These are phyloP conservation scores for Eimeria maxima DNA, from an alignment of 169 alveolate genomes.

Conservation along the genomic window DNA sequence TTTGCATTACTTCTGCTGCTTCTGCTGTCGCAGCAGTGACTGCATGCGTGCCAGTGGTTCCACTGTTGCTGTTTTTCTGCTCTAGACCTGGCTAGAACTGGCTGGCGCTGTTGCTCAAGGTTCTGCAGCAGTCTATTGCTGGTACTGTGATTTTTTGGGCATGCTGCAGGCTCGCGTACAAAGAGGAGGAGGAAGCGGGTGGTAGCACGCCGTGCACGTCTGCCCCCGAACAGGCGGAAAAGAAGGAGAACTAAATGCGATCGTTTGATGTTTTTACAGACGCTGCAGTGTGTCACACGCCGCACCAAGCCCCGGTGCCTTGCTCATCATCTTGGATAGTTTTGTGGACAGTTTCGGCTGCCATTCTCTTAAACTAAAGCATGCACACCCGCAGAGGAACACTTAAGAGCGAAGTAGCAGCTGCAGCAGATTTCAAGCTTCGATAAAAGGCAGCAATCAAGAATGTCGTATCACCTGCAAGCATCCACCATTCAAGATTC, in stretches of 20 bases:
- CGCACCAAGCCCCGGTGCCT: neutral
- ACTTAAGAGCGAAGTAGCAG: no score
- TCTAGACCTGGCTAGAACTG: neutral
- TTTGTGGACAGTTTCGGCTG: neutral
- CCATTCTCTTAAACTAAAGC: neutral
- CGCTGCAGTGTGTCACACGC: neutral
- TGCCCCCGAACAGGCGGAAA: slow-evolving; percentile 29
- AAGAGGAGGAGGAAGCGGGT: slow-evolving; percentile 23
- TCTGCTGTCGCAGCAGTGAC: neutral
- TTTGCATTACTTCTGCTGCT: neutral
- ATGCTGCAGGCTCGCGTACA: slow-evolving; percentile 66
- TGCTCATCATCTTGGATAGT: neutral
- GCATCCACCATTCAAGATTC: no score
- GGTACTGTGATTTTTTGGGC: neutral
- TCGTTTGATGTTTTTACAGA: neutral
- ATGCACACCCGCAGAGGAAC: neutral
- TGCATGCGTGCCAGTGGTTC: neutral
- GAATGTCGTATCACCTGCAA: no score
- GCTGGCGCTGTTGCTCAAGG: neutral
- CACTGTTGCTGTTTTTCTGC: neutral
- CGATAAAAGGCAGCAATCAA: no score
- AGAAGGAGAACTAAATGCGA: slow-evolving; percentile 13
- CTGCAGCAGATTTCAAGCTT: no score
- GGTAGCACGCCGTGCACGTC: neutral
- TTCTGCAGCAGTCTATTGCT: neutral